Percentiles rank a stretch among this genome's conserved stretches.
phyloP scores from a whole-genome alignment of 2,329 filamentous ascomycete genomes.

The Aspergillus sp. region DNA sequence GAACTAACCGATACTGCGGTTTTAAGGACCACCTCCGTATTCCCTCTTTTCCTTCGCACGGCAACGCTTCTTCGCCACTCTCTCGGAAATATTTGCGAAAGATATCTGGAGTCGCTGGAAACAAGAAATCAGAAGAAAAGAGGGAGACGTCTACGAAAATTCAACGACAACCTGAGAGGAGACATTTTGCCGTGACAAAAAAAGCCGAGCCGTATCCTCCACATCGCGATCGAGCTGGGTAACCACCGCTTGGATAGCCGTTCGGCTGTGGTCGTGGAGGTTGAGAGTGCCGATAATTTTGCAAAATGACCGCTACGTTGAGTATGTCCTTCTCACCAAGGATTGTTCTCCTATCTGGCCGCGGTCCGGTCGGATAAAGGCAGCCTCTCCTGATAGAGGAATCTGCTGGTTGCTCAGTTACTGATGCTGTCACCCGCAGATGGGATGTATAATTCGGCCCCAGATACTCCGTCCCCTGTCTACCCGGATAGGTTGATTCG shows the following conservation, averaged over 20 bases:
- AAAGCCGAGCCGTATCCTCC: neutral
- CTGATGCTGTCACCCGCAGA: conserved; percentile 42
- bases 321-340: conserved; percentile 35
- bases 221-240: conserved; percentile 1
- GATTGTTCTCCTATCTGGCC: conserved; percentile 15
- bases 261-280: conserved; percentile 28
- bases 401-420: conserved; percentile 31
- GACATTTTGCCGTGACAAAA: neutral
- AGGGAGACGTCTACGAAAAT: conserved; percentile 12
- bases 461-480: conserved; percentile 73
- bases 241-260: conserved; percentile 10
- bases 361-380: conserved; percentile 13
- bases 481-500: conserved; percentile 91
- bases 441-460: conserved; percentile 49
- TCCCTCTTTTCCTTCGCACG: neutral
- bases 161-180: conserved; percentile 15
- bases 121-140: neutral
- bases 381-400: conserved; percentile 7
- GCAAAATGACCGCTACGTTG: conserved; percentile 43
- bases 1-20: conserved; percentile 11
- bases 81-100: neutral
- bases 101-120: neutral
- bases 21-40: conserved; percentile 5
- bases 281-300: conserved; percentile 24
- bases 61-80: conserved; percentile 3